A percentile compares a stretch with the other conserved stretches of the same genome.
Conservation (phyloP, 2,329 filamentous ascomycete species). For the Phaeosphaeria sp. region DNA sequence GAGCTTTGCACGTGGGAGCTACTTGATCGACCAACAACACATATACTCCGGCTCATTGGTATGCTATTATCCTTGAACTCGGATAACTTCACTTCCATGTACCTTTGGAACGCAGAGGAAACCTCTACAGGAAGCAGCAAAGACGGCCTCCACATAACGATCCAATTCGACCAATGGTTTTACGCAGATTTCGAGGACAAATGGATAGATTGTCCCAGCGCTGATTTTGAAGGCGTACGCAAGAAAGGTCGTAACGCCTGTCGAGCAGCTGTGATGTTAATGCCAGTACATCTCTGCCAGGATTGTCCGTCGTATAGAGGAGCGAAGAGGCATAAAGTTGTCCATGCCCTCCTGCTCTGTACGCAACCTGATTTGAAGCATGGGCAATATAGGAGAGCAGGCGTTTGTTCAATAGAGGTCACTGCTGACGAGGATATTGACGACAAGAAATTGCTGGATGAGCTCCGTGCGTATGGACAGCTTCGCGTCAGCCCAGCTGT, state of each 20-base stretch:
- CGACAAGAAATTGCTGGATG: neutral
- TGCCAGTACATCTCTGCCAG: neutral
- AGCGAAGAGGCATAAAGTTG: neutral
- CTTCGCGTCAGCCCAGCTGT: neutral
- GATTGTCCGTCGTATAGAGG: too few relatives aligned
- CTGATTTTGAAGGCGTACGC: neutral
- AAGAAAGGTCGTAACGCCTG: neutral
- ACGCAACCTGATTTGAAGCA: neutral
- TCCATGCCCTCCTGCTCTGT: neutral
- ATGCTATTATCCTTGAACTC: neutral
- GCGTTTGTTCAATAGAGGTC: neutral
- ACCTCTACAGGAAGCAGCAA: neutral
- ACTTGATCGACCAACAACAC: too few relatives aligned
- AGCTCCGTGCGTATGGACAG: neutral
- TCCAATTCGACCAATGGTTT: neutral
- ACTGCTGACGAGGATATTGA: neutral
- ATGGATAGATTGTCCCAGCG: neutral
- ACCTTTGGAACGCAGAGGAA: neutral
- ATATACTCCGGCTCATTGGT: neutral
- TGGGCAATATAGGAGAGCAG: neutral
- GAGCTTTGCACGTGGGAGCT: too few relatives aligned
- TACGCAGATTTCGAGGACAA: neutral
- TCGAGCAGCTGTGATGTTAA: neutral
- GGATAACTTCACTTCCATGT: neutral
- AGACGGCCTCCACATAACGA: neutral